These are phyloP conservation scores for Populus hybrid DNA, from an alignment of 441 rosid species.

Conservation along the genomic window DNA sequence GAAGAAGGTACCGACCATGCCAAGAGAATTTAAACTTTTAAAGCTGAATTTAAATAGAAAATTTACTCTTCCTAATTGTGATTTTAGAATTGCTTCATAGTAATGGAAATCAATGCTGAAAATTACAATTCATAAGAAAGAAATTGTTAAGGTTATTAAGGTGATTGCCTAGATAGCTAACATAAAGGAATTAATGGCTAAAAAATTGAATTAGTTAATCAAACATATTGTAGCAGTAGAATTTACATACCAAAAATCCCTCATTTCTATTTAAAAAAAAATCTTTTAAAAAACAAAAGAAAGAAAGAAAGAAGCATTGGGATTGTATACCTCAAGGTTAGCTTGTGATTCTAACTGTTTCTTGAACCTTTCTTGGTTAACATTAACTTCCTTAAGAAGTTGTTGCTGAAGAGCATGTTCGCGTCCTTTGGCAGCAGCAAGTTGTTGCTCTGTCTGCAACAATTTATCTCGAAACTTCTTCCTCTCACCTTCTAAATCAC, in stretches of 20 bases:
- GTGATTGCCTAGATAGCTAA: no score
- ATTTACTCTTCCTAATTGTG: no score
- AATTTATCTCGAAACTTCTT: constrained; percentile 67
- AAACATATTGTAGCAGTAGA: no score
- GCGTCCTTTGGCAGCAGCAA: constrained; percentile 90
- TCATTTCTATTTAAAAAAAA: no score
- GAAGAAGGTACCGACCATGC: not conserved
- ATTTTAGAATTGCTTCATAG: not conserved
- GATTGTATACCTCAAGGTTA: constrained; percentile 62
- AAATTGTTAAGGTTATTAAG: no score
- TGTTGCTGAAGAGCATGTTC: constrained; percentile 69
- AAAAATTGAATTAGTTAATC: no score
- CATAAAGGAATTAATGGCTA: no score
- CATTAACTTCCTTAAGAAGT: constrained; percentile 65
- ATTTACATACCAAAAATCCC: not conserved
- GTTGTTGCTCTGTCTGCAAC: constrained; percentile 66
- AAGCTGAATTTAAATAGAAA: not conserved
- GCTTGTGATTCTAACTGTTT: constrained; percentile 54
- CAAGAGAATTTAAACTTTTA: not conserved
- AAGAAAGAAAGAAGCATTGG: not conserved
- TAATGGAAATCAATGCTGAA: not conserved
- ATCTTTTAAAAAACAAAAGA: not conserved
- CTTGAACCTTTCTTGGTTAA: constrained; percentile 59
- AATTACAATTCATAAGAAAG: not conserved
- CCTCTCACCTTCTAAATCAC: constrained; percentile 60